Evolutionary conservation across 805 yeast genomes (phyloP).

Genomic region (Zygoascus ofunaensis): DNA sequence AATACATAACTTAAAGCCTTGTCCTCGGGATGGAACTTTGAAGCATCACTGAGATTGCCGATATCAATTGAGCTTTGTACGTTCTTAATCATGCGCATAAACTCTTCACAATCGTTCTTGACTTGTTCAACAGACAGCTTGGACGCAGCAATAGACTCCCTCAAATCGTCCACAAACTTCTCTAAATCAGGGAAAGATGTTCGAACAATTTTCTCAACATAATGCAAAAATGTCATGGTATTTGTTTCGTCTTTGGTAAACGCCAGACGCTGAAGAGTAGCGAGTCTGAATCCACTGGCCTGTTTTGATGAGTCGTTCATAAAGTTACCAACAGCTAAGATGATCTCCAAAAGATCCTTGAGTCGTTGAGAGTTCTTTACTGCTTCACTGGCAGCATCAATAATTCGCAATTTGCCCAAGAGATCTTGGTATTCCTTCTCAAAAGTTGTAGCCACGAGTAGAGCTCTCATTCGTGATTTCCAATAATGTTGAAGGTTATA

Average conservation of each 20-base stretch:
- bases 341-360: conserved; percentile 68
- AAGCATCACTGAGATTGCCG: conserved; percentile 79
- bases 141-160: conserved; percentile 48
- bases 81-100: conserved; percentile 51
- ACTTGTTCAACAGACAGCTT: conserved; percentile 79
- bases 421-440: conserved; percentile 74
- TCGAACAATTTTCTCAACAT: conserved; percentile 83
- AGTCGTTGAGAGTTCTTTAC: conserved; percentile 59
- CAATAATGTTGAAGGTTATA: conserved; percentile 83
- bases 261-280: conserved; percentile 80
- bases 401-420: conserved; percentile 50
- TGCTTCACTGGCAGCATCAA: conserved; percentile 67
- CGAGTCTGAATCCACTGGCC: conserved; percentile 84
- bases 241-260: conserved; percentile 86
- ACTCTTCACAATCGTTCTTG: conserved; percentile 60
- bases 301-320: conserved; percentile 93
- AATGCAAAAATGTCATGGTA: conserved; percentile 81
- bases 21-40: conserved; percentile 77
- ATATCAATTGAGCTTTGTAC: conserved; percentile 64
- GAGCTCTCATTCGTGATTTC: conserved; percentile 83
- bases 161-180: conserved; percentile 63
- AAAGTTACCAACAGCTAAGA: conserved; percentile 85
- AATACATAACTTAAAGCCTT: conserved; percentile 50
- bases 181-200: conserved; percentile 73
- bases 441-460: conserved; percentile 57